Base-by-base conservation (phyloP, 768 basidiomycete genomes). In the Boletus rubroflammeus region DNA sequence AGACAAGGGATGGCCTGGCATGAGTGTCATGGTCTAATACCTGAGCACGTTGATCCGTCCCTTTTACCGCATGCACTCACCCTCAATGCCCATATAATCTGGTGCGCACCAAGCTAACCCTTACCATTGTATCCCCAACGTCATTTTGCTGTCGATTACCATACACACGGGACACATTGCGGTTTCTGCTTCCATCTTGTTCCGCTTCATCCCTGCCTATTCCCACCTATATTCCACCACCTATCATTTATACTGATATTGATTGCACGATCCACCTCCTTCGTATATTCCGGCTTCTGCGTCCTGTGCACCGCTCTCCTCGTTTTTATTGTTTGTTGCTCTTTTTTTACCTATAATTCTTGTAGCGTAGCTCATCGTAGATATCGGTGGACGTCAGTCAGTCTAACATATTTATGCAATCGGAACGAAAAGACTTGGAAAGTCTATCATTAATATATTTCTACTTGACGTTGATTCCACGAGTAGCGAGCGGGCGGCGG, bases 1-100 rank as follows among this genome's bases (percentile, higher is more conserved):
- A 53, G 69, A 72, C 5, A 67, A 62, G 52, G 65, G 54, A 36
- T 71, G 71, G 71, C 55, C 67, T 39, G 60, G 67, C 26, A 72
- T 66, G 62, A 59, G 63, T 62, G 64, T 48, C 64, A 55, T 50
- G 67, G 67, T 73, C 53, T 71, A 47, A 66, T 58, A 48, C 46
- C 52, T 42, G 17, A 28, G 58, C 50, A 47, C 34, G 28, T 51
- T 29, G 51, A 56, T 52, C 34, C 38, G 13, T 34, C 52, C 53
- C 34, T 19, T 41, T 43, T 34, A 40, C 58, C 54, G 61, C 63
- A 57, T n/a, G n/a, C n/a, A 60, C 55, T 41, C 59, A 51, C 19
- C 55, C 56, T 34, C 39, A 21, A 64, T 55, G 53, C 25, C 52
- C 57, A 50, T 56, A 57, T 71, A 69, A 69, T 71, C 56, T 51